Evolutionary conservation across 1,139 yeast genomes (phyloP).

Genomic region (Suhomyces choctaworum): DNA sequence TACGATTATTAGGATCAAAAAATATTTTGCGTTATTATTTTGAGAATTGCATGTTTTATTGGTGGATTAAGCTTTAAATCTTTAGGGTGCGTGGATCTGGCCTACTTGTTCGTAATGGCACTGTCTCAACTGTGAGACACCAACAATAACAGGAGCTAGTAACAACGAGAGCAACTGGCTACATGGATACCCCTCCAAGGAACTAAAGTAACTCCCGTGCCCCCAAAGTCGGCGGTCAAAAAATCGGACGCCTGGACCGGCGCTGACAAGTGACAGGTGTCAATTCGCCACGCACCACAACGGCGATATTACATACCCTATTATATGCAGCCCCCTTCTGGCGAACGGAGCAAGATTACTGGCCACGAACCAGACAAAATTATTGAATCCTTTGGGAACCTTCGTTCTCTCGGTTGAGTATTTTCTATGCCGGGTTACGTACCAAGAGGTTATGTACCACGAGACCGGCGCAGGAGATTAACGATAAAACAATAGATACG

Average conservation of each 20-base stretch:
- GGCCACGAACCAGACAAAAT: no score
- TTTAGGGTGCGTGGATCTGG: conserved; percentile 4
- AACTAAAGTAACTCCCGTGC: no score
- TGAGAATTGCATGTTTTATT: not conserved
- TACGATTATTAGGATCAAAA: not conserved
- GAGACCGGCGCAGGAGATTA: conserved; percentile 7
- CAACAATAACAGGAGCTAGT: no score
- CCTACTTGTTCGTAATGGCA: not conserved
- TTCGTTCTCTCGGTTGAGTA: conserved; percentile 11
- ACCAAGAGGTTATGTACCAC: conserved; percentile 3
- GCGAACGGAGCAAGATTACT: no score
- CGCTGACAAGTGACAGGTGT: conserved; percentile 9
- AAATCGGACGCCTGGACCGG: no score
- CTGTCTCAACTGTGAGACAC: not conserved
- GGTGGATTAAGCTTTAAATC: not conserved
- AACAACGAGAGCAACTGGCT: no score
- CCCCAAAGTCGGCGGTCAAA: no score
- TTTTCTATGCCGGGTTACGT: conserved; percentile 8
- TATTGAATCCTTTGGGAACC: no score
- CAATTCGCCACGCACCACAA: conserved; percentile 3
- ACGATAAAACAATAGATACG: conserved; percentile 8
- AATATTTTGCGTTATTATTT: not conserved
- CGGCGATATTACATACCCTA: not conserved
- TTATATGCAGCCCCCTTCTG: no score
- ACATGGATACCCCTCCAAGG: no score